Conservation (phyloP, 2,329 filamentous ascomycete genomes). For the Scopulariopsis brevicaulis region DNA sequence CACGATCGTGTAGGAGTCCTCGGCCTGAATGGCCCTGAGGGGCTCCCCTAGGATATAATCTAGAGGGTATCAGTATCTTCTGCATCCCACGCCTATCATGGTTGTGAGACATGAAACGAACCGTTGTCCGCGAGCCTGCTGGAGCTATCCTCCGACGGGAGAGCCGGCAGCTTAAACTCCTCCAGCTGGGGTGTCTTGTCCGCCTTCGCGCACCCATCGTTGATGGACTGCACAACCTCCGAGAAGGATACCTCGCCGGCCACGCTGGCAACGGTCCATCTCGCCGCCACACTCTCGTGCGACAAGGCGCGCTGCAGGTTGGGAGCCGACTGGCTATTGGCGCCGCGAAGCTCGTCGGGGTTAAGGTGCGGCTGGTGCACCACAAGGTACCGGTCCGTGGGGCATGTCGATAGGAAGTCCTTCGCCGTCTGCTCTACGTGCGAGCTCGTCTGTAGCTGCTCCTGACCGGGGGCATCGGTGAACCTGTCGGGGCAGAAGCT, state of each 20-base stretch:
- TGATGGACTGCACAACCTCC: conserved; percentile 31
- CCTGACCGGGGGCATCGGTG: conserved; percentile 17
- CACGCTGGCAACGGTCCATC: conserved; percentile 45
- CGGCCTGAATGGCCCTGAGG: conserved; percentile 24
- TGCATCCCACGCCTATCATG: neutral
- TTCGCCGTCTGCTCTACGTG: conserved; percentile 30
- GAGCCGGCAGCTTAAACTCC: conserved; percentile 25
- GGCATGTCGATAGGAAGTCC: conserved; percentile 52
- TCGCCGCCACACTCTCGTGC: conserved; percentile 21
- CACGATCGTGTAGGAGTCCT: conserved; percentile 59
- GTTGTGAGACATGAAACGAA: conserved; percentile 14
- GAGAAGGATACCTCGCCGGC: conserved; percentile 32
- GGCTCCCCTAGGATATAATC: conserved; percentile 39
- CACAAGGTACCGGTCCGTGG: conserved; percentile 65
- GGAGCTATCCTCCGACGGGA: conserved; percentile 28
- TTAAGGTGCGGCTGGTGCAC: conserved; percentile 67
- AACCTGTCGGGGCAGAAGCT: conserved; percentile 18
- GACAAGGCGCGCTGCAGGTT: conserved; percentile 33
- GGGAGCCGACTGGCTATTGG: conserved; percentile 22
- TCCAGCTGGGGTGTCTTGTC: conserved; percentile 25
- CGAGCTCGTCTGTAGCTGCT: conserved; percentile 33
- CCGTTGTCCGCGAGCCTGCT: conserved; percentile 34
- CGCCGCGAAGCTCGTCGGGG: conserved; percentile 49
- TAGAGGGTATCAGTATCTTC: conserved; percentile 16
- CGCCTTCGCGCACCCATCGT: conserved; percentile 29